Conservation (phyloP, 345 rosid genomes). For the Arabis hirsuta region DNA sequence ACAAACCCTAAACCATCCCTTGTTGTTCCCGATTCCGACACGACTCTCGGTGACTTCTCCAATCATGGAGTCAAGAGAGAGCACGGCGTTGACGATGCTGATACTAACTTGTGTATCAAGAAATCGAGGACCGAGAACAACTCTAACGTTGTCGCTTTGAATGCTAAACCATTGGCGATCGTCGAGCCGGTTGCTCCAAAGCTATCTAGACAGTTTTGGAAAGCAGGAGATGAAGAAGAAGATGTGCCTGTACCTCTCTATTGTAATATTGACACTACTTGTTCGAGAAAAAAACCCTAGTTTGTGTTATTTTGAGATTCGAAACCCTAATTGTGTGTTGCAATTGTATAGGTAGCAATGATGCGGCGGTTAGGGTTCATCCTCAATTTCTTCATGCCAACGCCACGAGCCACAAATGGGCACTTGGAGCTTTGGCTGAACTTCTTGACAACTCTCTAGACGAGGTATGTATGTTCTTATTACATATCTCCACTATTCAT, state of each 20-base stretch:
- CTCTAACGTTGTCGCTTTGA: conserved; percentile 15
- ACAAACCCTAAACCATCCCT: conserved; percentile 16
- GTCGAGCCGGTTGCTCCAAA: conserved; percentile 25
- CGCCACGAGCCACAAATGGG: conserved; percentile 96
- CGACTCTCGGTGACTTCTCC: conserved; percentile 2
- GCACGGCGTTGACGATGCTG: background rate
- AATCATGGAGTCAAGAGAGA: conserved; percentile 21
- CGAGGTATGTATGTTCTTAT: conserved; percentile 63
- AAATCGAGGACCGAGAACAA: conserved; percentile 29
- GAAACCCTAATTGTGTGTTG: conserved; percentile 13
- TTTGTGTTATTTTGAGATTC: background rate
- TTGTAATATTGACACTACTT: conserved; percentile 13
- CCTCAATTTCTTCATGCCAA: conserved; percentile 91
- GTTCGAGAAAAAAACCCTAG: background rate
- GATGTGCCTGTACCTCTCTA: conserved; percentile 23
- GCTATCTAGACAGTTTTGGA: conserved; percentile 64
- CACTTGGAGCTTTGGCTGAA: conserved; percentile 93
- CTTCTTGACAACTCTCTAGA: conserved; percentile 85
- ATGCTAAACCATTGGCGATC: conserved; percentile 3
- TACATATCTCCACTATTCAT: too few species aligned
- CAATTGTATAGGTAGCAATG: conserved; percentile 59
- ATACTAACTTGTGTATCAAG: conserved; percentile 31
- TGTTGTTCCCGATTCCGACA: background rate
- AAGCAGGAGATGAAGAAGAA: conserved; percentile 63
- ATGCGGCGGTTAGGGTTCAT: conserved; percentile 72